Evolutionary conservation across 139 green algal genomes (phyloP).

Genomic region (Tetradesmus obliquus): DNA sequence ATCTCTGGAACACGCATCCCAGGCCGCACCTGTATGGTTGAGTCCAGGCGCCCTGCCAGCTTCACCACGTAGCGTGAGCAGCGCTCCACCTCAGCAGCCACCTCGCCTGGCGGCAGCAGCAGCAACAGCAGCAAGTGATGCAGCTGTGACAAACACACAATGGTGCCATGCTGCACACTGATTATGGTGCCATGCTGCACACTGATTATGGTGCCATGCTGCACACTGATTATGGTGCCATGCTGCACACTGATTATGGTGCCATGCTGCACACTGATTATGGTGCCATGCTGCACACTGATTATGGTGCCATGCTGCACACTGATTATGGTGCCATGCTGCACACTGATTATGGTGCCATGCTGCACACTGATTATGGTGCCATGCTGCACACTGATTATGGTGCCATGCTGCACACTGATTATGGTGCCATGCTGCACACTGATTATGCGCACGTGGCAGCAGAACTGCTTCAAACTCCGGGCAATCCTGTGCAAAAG

Average conservation of each 20-base stretch:
- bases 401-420: too few species aligned
- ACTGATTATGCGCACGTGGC: too few species aligned
- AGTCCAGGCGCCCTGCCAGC: slow-evolving; percentile 23
- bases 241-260: neutral
- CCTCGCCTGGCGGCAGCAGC: slow-evolving; percentile 23
- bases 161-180: neutral
- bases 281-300: neutral
- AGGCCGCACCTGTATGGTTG: slow-evolving; percentile 16
- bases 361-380: too few species aligned
- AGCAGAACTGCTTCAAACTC: too few species aligned
- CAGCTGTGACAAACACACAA: neutral
- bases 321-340: too few species aligned
- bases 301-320: neutral
- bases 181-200: neutral
- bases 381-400: too few species aligned
- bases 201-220: too few species aligned
- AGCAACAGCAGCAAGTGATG: neutral
- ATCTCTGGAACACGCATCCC: neutral
- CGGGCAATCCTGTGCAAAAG: too few species aligned
- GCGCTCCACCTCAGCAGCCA: slow-evolving; percentile 44
- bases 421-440: neutral
- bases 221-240: neutral
- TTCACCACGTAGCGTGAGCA: slow-evolving; percentile 16
- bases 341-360: too few species aligned
- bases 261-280: neutral